Percentiles rank a stretch among this genome's conserved stretches.
Conservation (phyloP, 805 yeast species). For the Hanseniaspora taiwanica region DNA sequence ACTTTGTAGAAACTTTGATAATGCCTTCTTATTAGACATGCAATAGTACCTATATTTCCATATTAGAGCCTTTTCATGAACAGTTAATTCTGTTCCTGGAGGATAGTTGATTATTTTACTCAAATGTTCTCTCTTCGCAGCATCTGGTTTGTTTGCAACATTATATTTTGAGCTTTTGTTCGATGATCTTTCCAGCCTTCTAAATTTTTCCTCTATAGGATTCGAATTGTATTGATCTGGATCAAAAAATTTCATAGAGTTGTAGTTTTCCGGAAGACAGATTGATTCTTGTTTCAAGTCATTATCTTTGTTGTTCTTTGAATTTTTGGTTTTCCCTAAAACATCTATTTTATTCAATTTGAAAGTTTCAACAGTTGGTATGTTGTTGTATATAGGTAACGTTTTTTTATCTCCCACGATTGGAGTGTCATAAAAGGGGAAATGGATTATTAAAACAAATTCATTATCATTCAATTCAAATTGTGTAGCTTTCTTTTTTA, state of each 20-base stretch:
- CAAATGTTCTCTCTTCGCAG: conserved; percentile 65
- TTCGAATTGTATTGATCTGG: conserved; percentile 59
- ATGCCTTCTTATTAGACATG: conserved; percentile 49
- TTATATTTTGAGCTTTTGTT: conserved; percentile 69
- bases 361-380: conserved; percentile 30
- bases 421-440: conserved; percentile 58
- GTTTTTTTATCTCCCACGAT: conserved; percentile 51
- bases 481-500: background rate
- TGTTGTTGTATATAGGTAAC: conserved; percentile 16
- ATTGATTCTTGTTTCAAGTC: conserved; percentile 18
- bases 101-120: conserved; percentile 59
- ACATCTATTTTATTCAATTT: conserved; percentile 28
- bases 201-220: conserved; percentile 79
- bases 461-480: background rate
- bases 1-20: conserved; percentile 75
- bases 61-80: conserved; percentile 70
- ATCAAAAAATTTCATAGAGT: conserved; percentile 37
- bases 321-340: conserved; percentile 17
- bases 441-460: conserved; percentile 34
- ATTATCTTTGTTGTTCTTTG: conserved; percentile 18
- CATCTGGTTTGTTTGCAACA: conserved; percentile 77
- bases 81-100: conserved; percentile 69
- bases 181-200: conserved; percentile 62
- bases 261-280: background rate
- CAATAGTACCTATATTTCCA: conserved; percentile 87